phyloP scores from a whole-genome alignment of 768 basidiomycete genomes.

The Candolleomyces aberdarensis region DNA sequence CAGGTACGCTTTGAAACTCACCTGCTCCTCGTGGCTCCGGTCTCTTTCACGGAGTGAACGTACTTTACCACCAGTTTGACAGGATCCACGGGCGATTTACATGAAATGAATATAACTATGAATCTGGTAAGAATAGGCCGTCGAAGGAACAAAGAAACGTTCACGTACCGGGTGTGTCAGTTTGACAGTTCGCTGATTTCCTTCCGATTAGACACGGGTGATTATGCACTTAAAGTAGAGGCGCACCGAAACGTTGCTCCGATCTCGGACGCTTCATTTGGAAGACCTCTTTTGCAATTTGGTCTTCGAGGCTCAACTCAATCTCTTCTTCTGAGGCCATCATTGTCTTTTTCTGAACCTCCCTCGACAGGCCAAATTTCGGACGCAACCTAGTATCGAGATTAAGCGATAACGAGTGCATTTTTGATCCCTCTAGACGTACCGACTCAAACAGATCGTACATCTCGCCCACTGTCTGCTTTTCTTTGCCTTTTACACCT shows the following conservation, averaged over 20 bases:
- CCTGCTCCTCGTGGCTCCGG: conserved; percentile 67
- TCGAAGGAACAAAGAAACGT: conserved; percentile 4
- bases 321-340: conserved; percentile 30
- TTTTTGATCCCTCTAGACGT: conserved; percentile 20
- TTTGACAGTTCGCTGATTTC: conserved; percentile 64
- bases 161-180: conserved; percentile 68
- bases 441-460: conserved; percentile 80
- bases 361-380: conserved; percentile 63
- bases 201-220: too few species aligned
- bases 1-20: conserved; percentile 19
- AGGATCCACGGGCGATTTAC: conserved; percentile 74
- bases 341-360: conserved; percentile 18
- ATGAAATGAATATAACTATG: conserved; percentile 77
- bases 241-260: conserved; percentile 62
- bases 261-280: conserved; percentile 64
- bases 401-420: conserved; percentile 1
- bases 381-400: conserved; percentile 50
- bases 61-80: conserved; percentile 65
- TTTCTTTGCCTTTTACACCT: conserved; percentile 81
- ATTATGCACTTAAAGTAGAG: conserved; percentile 1
- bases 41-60: conserved; percentile 56
- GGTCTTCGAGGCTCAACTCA: conserved; percentile 57
- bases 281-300: conserved; percentile 69
- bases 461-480: conserved; percentile 69
- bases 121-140: conserved; percentile 1